Evolutionary conservation across 495 filamentous ascomycete species (phyloP).

Genomic region (Tuber melanosporum): DNA sequence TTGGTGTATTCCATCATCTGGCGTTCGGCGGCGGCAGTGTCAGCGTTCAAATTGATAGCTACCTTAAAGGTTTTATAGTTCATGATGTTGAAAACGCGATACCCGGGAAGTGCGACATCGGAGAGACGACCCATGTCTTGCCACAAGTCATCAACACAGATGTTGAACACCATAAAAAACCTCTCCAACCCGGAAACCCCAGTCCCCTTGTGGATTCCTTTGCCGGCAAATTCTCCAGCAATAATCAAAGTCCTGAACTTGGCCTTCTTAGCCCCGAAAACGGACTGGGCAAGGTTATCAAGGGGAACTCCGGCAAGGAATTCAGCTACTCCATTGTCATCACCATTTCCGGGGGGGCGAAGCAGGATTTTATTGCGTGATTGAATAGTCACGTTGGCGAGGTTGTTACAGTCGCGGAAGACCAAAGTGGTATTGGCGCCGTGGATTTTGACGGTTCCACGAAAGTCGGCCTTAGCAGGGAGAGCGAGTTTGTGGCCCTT

Average conservation of each 20-base stretch:
- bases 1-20: constrained; percentile 16
- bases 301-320: constrained; percentile 9
- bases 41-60: constrained; percentile 7
- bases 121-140: constrained; percentile 20
- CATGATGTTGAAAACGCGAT: constrained; percentile 24
- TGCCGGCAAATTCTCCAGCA: constrained; percentile 20
- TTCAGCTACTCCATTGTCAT: constrained; percentile 17
- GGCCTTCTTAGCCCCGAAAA: constrained; percentile 1
- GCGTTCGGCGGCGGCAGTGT: constrained; percentile 1
- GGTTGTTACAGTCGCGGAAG: constrained; percentile 13
- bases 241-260: constrained; percentile 18
- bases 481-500: not conserved
- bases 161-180: constrained; percentile 24
- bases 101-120: constrained; percentile 9
- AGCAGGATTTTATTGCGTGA: constrained; percentile 21
- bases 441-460: constrained; percentile 27
- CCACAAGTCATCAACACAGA: constrained; percentile 21
- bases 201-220: constrained; percentile 13
- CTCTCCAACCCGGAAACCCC: constrained; percentile 6
- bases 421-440: constrained; percentile 20
- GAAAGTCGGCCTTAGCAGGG: constrained; percentile 11
- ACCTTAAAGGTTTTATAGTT: constrained; percentile 16
- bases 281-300: not conserved
- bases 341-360: not conserved
- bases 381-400: constrained; percentile 7